Percentiles rank a stretch among this genome's conserved stretches.
Evolutionary conservation across 306 rosid genomes (phyloP).

Genomic region (Bauhinia variegata): DNA sequence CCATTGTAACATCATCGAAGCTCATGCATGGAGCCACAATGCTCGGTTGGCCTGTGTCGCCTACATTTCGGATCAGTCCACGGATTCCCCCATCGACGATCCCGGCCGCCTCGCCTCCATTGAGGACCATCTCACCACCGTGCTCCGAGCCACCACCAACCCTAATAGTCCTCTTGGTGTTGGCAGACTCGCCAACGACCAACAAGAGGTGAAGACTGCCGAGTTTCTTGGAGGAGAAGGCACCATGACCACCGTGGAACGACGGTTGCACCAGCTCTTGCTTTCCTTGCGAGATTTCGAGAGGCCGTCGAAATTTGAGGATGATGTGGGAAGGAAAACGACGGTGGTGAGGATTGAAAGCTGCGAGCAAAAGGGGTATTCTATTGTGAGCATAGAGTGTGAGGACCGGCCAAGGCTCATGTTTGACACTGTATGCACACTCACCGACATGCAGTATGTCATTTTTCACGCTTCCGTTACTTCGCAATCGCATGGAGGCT

Average conservation of each 20-base stretch:
- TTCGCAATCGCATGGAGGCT: slow-evolving; percentile 44
- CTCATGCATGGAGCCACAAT: slow-evolving; percentile 79
- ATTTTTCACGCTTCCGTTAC: slow-evolving; percentile 67
- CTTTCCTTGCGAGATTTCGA: slow-evolving; percentile 56
- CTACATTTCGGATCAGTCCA: slow-evolving; percentile 64
- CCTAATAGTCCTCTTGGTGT: neutral
- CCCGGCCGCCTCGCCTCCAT: slow-evolving; percentile 54
- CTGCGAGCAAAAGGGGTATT: slow-evolving; percentile 64
- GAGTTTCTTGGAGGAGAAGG: slow-evolving; percentile 48
- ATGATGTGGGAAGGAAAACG: slow-evolving; percentile 41
- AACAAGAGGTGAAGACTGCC: slow-evolving; percentile 47
- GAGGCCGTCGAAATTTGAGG: slow-evolving; percentile 25
- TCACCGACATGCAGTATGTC: slow-evolving; percentile 70
- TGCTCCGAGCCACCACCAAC: slow-evolving; percentile 50
- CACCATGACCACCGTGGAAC: slow-evolving; percentile 55
- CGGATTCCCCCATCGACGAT: slow-evolving; percentile 53
- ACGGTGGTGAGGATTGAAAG: slow-evolving; percentile 54
- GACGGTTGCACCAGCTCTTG: slow-evolving; percentile 78
- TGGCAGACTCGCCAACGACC: slow-evolving; percentile 23
- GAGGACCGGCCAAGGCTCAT: slow-evolving; percentile 72
- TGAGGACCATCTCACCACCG: slow-evolving; percentile 58
- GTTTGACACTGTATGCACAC: slow-evolving; percentile 80
- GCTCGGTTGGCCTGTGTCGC: slow-evolving; percentile 64
- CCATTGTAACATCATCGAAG: slow-evolving; percentile 66
- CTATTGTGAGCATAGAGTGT: slow-evolving; percentile 58